Evolutionary conservation across 306 rosid species (phyloP), one percentile per base, ranked within the genome.

Genomic region (Sphenostylis stenocarpa): DNA sequence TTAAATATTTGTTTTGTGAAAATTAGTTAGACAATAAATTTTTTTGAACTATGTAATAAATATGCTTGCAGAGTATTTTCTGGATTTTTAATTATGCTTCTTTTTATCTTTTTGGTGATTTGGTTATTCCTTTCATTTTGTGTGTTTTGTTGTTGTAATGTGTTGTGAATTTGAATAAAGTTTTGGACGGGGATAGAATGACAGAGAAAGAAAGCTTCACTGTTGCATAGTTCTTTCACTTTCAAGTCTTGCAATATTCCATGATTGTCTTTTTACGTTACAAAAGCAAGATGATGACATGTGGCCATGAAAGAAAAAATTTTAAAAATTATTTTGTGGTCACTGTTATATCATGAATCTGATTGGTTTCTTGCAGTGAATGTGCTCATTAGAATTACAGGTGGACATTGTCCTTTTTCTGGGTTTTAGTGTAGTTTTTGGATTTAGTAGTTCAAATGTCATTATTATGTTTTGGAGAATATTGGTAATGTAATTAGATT

Each of bases 121-220:
- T 44, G 21, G 45, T 47, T 48, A 29, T 62, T 44, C 38, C 15
- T 70, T 51, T 51, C 20, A 5, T 21, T 15, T 39, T 62, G 36
- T 77, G 73, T 28, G 20, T 52, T 48, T 62, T 33, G 47, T 63
- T 36, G 29, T 10, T 52, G 17, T 77, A 31, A 19, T 77, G 11
- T 17, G 7, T 5, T 60, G 38, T 52, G 23, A 23, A 52, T 68
- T 39, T 26, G 48, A 61, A 51, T 60, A 20, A 67, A 67, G 73
- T 48, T 72, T 58, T 57, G 10, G 60, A 78, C 23, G 28, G 33
- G 75, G 77, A 75, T 84, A 16, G 69, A 71, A 56, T 73, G 43
- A 67, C 6, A 68, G 47, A 67, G 77, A 66, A 73, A 67, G 77
- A 66, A 73, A 23, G 51, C 31, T 60, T 39, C 73, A 43, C 36